These are phyloP conservation scores for Zea mays DNA, from an alignment of 176 grass and related monocot genomes.

Conservation along the genomic window Zm-B73-REFERENCE-NAM-5.0 NC_050103.1:127460001-127460500, in stretches of 20 bases:
- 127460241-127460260: too few species aligned
- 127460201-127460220: neutral
- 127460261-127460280: too few species aligned
- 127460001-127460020: too few species aligned
- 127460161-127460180: conserved; percentile 18
- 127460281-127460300: too few species aligned
- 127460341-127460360: too few species aligned
- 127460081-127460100: conserved; percentile 6
- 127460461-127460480: neutral
- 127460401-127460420: neutral
- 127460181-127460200: neutral
- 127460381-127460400: conserved; percentile 8
- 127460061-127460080: neutral
- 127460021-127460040: conserved; percentile 9
- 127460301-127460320: too few species aligned
- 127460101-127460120: neutral
- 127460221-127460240: too few species aligned
- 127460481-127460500: neutral
- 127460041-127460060: neutral
- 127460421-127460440: neutral
- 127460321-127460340: too few species aligned
- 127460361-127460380: neutral
- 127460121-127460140: neutral
- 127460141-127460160: neutral
- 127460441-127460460: neutral